phyloP scores from a whole-genome alignment of 768 basidiomycete species.

The Boletus edulis region DNA sequence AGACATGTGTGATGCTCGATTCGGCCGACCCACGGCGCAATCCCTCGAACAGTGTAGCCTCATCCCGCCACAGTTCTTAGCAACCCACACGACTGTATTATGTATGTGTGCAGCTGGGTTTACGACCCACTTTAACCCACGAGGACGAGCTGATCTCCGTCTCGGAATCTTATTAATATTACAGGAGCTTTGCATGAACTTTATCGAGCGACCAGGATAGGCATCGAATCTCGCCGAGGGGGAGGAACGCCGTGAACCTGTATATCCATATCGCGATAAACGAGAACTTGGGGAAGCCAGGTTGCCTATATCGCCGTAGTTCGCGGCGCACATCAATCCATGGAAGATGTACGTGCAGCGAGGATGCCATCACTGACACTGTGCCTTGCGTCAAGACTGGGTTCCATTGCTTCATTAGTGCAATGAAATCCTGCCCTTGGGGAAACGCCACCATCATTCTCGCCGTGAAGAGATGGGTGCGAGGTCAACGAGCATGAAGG shows the following conservation, averaged over 20 bases:
- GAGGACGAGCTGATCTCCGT: conserved; percentile 27
- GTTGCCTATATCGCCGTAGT: conserved; percentile 1
- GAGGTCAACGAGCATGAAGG: conserved; percentile 11
- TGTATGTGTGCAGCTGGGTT: conserved; percentile 12
- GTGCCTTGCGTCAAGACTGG: conserved; percentile 13
- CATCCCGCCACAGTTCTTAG: neutral
- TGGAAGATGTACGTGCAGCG: conserved; percentile 14
- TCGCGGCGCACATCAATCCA: conserved; percentile 11
- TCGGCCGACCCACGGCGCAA: neutral
- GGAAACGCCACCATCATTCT: conserved; percentile 9
- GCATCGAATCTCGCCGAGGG: conserved; percentile 5
- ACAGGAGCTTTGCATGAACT: conserved; percentile 4
- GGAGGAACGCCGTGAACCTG: conserved; percentile 1
- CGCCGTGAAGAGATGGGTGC: conserved; percentile 3
- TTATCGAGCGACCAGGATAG: neutral
- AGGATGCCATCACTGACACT: conserved; percentile 4
- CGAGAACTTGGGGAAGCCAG: conserved; percentile 2
- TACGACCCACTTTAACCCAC: conserved; percentile 31
- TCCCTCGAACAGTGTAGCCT: neutral
- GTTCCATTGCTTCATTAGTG: conserved; percentile 27
- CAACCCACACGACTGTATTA: conserved; percentile 10
- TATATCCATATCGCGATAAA: conserved; percentile 21
- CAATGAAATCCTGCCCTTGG: conserved; percentile 27
- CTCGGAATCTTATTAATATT: conserved; percentile 12
- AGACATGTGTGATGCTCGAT: neutral